Base-by-base conservation (phyloP, 768 basidiomycete species). In the Imleria badia region DNA sequence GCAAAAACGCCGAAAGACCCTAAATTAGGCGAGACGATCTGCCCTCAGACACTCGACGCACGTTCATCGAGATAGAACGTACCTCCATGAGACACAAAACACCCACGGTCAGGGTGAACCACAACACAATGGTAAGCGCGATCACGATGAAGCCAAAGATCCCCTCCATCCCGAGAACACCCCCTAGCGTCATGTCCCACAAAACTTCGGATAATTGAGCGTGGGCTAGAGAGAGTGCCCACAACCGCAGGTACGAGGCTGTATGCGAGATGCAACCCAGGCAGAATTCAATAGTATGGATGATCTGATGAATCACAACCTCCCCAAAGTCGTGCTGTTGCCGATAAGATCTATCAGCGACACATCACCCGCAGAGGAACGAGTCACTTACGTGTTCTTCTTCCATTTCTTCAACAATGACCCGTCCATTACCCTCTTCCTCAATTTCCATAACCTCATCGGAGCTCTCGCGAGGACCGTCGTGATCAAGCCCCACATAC, bases 251-350 rank as follows among this genome's bases (percentile, higher is more conserved):
- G 72, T 91, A 92, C 15, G 90, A 93, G 13, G 92, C 92, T 1
- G 96, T 98, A 72, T 98, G 96, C 59, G 96, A 98, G 66, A 98
- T 98, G 72, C 96, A 98, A 8, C 96, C 97, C 33, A 99, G 84
- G 69, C 97, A 99, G 75, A 98, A 99, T 75, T 99, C 97, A 73
- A 99, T 98, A 23, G 94, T 96, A 73, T 98, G 97, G 66, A 99
- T 99, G 58, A 97, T 79, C 72, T 99, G 97, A 73, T 99, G 96
- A 55, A 98, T 91, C 22, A 97, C 83, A 54, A 97, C 84, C 72
- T 99, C 97, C 66, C 94, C 78, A 72, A 98, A 92, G 66, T 97
- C 94, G 69, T 95, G 92, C 45, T 90, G 79, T 75, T 94, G 85
- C 82, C 87, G 67, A 59, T 40, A 51, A 51, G 44, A 58, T 48